Base-by-base conservation (phyloP, 257 asterid genomes). In the Salvia splendens region DNA sequence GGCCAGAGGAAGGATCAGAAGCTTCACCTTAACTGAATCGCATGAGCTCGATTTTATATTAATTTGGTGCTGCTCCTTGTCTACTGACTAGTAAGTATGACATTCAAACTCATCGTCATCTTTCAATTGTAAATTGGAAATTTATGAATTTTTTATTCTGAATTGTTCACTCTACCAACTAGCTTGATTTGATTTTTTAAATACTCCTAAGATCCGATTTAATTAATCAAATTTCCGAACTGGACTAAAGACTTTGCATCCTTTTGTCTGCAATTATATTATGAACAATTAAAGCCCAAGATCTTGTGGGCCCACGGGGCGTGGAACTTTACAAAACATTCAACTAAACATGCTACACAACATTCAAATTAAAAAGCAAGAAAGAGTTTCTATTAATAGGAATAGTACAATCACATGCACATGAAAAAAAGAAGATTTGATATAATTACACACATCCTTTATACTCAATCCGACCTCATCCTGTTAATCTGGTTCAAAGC, bases 401-500 rank as follows among this genome's bases (percentile, higher is more conserved):
- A 69, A 61, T 46, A 15, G n/a, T 47, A 74, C 77, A 74, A 61
- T 70, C 65, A 63, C 76, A 68, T 45, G 46, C 70, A 71, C 40
- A 60, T 58, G 73, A 71, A 48, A 60, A 40, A 20, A 10, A 12
- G 4, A n/a, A 1, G 5, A 45, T 33, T 33, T 12, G 6, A 24
- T 12, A 4, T 30, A 3, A 45, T 32, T 38, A 32, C 61, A 51
- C 41, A 51, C 12, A 59, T 67, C 62, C 49, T 12, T 8, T 63
- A 14, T 5, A 1, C 30, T 80, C 61, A 78, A 2, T 86, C 70
- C 12, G 95, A 91, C 78, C 87, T 85, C 96, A 89, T 92, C 88
- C 51, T 77, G 81, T 87, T 88, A 63, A 94, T 76, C 87, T 91
- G 99, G 76, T 91, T 91, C 86, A 94, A 77, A 64, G 97, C 97